Evolutionary conservation across 768 basidiomycete genomes (phyloP).

Genomic region (Amanita jacksonii): DNA sequence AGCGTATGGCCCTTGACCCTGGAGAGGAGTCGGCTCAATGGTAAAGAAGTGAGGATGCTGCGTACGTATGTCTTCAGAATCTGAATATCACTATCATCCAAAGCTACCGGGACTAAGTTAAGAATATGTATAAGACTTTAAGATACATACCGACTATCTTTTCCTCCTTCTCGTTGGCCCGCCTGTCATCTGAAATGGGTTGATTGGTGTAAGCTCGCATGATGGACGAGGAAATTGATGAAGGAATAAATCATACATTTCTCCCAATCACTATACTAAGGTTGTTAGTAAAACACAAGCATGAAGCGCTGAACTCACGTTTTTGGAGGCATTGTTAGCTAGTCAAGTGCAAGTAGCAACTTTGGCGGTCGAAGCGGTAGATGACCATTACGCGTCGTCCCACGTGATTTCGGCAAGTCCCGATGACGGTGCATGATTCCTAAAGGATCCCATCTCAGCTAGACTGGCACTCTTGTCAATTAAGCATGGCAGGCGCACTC

Average conservation of each 20-base stretch:
- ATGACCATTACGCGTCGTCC: conserved; percentile 24
- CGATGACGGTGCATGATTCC: conserved; percentile 7
- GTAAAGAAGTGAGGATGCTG: neutral
- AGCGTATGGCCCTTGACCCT: conserved; percentile 99
- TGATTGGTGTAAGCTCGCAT: neutral
- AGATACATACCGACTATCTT: conserved; percentile 77
- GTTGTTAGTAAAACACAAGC: conserved; percentile 6
- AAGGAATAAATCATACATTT: conserved; percentile 55
- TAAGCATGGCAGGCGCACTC: conserved; percentile 83
- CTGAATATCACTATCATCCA: conserved; percentile 98
- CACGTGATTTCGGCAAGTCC: conserved; percentile 20
- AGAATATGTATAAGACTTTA: neutral
- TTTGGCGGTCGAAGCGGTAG: conserved; percentile 15
- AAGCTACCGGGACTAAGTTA: conserved; percentile 37
- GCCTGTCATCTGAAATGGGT: conserved; percentile 63
- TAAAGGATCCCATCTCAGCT: neutral
- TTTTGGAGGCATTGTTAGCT: conserved; percentile 79
- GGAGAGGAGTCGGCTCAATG: conserved; percentile 8
- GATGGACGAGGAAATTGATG: neutral
- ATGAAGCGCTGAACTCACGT: too few species aligned
- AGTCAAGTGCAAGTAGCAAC: conserved; percentile 11
- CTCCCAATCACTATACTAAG: conserved; percentile 82
- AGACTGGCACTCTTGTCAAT: conserved; percentile 3
- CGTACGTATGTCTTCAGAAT: conserved; percentile 96
- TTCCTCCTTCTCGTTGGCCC: conserved; percentile 82